Conservation (phyloP, 139 green algal genomes). For the Deuterostichococcus epilithicus region DNA sequence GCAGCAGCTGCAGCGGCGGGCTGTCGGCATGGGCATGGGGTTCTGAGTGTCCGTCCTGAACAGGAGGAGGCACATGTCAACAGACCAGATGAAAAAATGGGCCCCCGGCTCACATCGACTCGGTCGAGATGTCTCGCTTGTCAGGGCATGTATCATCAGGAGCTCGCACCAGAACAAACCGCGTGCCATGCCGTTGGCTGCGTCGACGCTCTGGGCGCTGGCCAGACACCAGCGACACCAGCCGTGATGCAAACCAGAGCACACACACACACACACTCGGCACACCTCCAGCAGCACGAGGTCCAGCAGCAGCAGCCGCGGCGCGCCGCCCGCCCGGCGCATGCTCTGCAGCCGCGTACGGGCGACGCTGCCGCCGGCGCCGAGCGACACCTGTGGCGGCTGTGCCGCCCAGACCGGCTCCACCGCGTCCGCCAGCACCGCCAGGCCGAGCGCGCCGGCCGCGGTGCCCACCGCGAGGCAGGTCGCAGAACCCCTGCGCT, state of each 20-base stretch:
- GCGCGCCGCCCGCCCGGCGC: background rate
- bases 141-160: too few relatives aligned
- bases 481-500: conserved; percentile 11
- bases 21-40: background rate
- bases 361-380: background rate
- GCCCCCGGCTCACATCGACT: too few relatives aligned
- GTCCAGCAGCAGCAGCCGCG: conserved; percentile 23
- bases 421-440: conserved; percentile 20
- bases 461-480: conserved; percentile 18
- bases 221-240: background rate
- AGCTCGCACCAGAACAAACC: too few relatives aligned
- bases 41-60: too few relatives aligned
- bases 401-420: conserved; percentile 19
- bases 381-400: conserved; percentile 11
- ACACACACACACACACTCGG: background rate
- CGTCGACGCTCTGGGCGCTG: too few relatives aligned
- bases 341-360: background rate
- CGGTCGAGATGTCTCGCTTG: too few relatives aligned
- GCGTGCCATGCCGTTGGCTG: too few relatives aligned
- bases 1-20: conserved; percentile 6
- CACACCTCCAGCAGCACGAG: conserved; percentile 5
- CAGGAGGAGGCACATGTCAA: too few relatives aligned
- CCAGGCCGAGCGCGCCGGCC: conserved; percentile 13
- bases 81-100: too few relatives aligned
- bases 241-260: background rate